These are phyloP conservation scores for Mallotus repandus DNA, from an alignment of 441 rosid genomes.

Conservation along the genomic window DNA sequence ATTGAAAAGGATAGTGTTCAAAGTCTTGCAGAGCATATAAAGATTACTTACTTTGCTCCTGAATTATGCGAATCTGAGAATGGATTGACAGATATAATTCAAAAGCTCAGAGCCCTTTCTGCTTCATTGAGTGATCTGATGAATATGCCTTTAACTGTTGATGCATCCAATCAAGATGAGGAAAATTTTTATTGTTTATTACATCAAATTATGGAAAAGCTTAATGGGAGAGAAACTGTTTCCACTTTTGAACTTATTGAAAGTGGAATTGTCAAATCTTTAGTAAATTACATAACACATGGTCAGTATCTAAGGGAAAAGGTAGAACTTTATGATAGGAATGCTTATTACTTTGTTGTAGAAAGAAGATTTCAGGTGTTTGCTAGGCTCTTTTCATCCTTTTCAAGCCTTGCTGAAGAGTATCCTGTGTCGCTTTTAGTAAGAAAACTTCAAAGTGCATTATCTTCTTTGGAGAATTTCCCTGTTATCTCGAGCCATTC, in stretches of 20 bases:
- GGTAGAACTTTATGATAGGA: constrained; percentile 33
- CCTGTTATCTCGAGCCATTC: constrained; percentile 63
- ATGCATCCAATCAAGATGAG: constrained; percentile 39
- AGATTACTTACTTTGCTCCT: constrained; percentile 56
- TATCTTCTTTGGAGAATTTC: constrained; percentile 84
- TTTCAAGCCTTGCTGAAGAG: constrained; percentile 45
- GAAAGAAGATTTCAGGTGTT: constrained; percentile 73
- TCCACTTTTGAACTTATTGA: constrained; percentile 93
- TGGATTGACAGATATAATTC: constrained; percentile 85
- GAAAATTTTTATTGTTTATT: constrained; percentile 53
- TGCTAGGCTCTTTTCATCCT: constrained; percentile 57
- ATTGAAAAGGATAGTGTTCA: constrained; percentile 64
- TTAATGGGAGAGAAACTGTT: constrained; percentile 78
- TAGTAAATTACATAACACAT: constrained; percentile 65
- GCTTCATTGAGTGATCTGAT: constrained; percentile 56
- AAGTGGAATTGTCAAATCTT: constrained; percentile 83
- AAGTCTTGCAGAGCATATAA: constrained; percentile 69
- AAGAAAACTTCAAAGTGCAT: constrained; percentile 74
- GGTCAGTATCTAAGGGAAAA: constrained; percentile 51
- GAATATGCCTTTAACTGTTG: constrained; percentile 33
- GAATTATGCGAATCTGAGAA: constrained; percentile 59
- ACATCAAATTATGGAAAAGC: constrained; percentile 57
- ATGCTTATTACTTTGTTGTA: constrained; percentile 33
- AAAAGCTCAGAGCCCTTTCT: constrained; percentile 65
- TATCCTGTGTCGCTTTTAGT: constrained; percentile 55